Base-by-base conservation (phyloP, 2,329 filamentous ascomycete genomes). In the Decorospora gaudefroyi region DNA sequence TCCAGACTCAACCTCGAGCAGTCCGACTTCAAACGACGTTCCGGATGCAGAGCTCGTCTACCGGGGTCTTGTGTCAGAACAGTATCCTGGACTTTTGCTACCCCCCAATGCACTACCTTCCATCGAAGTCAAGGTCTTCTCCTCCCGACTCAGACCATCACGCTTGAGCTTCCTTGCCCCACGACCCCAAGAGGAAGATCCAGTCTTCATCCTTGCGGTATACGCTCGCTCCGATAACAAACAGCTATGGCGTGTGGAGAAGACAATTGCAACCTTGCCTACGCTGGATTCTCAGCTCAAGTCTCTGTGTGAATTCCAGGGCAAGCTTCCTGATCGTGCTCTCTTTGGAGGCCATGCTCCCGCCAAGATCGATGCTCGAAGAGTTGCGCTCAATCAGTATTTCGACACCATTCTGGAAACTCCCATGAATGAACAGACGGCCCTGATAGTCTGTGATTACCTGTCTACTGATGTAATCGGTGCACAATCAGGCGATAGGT, bases 221-320 rank as follows among this genome's bases (percentile, higher is more conserved):
- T 86, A 90, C 59, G 87, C 87, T 7, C 84, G 91, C 41, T 85
- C 84, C 0, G 84, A 90, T 50, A 76, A 81, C 3, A 81, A 80
- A 42, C 92, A 97, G 67, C 76, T 99, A 8, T 97, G 93, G 92
- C 84, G 92, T 19, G 83, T 96, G 5, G 93, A 99, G 72, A 99
- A 99, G 71, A 90, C 95, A 49, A 87, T 88, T 3, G 75, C 81
- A 10, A 90, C 92, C 18, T 76, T 99, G 18, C 80, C 83, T n/a
- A 84, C 86, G 53, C 77, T 99, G 23, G 92, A 97, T 65, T 81
- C 88, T 42, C 83, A 88, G 45, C 73, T 99, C 50, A 91, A 88
- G 68, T 83, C 87, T 42, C 82, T 85, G 31, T 74, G 81, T n/a
- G 74, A 78, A 4, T 90, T 95, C 61, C 81, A 81, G 8, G 87